Conservation (phyloP, 768 basidiomycete genomes). For the Amyloporia xantha region DNA sequence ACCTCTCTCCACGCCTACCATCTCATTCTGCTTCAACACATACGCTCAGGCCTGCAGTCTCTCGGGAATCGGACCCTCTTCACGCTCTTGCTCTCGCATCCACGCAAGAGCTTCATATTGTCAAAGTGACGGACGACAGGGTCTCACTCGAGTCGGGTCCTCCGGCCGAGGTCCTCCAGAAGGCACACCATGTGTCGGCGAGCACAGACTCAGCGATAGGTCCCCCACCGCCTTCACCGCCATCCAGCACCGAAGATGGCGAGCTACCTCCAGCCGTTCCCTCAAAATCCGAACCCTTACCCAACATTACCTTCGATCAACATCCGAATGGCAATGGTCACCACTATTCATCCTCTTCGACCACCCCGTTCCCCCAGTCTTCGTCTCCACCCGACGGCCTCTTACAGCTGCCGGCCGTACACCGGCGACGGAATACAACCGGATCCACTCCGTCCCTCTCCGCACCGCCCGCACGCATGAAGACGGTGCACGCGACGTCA, state of each 20-base stretch:
- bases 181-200: constrained; percentile 15
- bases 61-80: no score
- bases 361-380: constrained; percentile 18
- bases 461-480: constrained; percentile 15
- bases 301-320: constrained; percentile 15
- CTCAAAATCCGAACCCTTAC: constrained; percentile 16
- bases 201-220: constrained; percentile 29
- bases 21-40: no score
- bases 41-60: no score
- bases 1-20: no score
- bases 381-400: constrained; percentile 33
- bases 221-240: constrained; percentile 54
- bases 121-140: constrained; percentile 46
- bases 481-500: constrained; percentile 18
- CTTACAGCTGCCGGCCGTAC: constrained; percentile 45
- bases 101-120: constrained; percentile 45
- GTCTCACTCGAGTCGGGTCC: constrained; percentile 36
- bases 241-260: constrained; percentile 32
- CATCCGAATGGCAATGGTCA: constrained; percentile 31
- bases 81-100: constrained; percentile 25
- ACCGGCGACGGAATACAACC: constrained; percentile 64
- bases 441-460: constrained; percentile 28
- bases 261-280: constrained; percentile 8
- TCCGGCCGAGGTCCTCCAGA: constrained; percentile 28
- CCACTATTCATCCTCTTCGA: no score